Evolutionary conservation across 108 stramenopile genomes (phyloP).

Genomic region (Skeletonema potamos): DNA sequence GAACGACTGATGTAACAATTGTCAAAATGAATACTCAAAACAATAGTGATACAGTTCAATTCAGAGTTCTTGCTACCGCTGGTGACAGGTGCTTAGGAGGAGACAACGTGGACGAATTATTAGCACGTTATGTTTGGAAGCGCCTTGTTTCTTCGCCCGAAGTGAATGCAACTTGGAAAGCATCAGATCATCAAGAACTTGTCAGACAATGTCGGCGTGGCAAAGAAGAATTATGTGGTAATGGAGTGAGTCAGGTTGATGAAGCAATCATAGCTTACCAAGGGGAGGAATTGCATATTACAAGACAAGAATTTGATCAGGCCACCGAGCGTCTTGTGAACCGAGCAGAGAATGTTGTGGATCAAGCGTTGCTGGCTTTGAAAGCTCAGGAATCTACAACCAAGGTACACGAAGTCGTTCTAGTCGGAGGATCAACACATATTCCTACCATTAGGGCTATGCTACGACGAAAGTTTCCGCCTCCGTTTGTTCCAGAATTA

Average conservation of each 20-base stretch:
- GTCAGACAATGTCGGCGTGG: conserved; percentile 57
- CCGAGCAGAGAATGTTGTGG: conserved; percentile 44
- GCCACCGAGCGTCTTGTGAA: conserved; percentile 41
- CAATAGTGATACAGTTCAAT: conserved; percentile 23
- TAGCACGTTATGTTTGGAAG: conserved; percentile 25
- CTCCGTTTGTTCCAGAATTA: conserved; percentile 51
- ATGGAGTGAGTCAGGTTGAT: conserved; percentile 18
- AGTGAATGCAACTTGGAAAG: conserved; percentile 10
- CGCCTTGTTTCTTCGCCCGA: conserved; percentile 7
- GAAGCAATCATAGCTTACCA: conserved; percentile 5
- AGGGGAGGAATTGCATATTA: conserved; percentile 17
- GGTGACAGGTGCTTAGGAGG: conserved; percentile 75
- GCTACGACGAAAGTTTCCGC: conserved; percentile 65
- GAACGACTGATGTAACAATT: conserved; percentile 86
- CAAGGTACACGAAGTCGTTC: conserved; percentile 69
- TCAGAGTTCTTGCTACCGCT: conserved; percentile 62
- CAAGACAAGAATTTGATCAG: conserved; percentile 47
- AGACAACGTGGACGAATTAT: conserved; percentile 79
- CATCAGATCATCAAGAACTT: conserved; percentile 35
- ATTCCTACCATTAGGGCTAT: conserved; percentile 65
- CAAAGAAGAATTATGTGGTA: conserved; percentile 74
- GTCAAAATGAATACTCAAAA: conserved; percentile 40
- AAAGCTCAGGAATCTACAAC: background rate
- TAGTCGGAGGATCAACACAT: conserved; percentile 81
- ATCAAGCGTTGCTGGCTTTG: conserved; percentile 36